phyloP scores from a whole-genome alignment of 495 filamentous ascomycete genomes.

The Talaromyces thailandensis region DNA sequence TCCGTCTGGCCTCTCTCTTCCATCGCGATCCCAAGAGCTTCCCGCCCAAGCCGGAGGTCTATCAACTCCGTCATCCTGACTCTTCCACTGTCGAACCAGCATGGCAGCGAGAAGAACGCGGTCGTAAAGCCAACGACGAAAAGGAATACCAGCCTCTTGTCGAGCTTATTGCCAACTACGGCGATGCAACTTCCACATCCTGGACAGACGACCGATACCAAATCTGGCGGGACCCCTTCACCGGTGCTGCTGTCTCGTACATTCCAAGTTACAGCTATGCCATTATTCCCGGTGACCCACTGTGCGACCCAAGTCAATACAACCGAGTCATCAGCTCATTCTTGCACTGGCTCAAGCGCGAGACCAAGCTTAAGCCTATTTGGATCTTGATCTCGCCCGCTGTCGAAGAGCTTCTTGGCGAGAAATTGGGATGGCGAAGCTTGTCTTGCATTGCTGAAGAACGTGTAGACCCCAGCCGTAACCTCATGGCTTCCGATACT shows the following conservation, averaged over 20 bases:
- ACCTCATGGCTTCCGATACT: constrained; percentile 42
- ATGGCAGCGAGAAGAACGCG: constrained; percentile 35
- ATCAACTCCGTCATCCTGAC: constrained; percentile 64
- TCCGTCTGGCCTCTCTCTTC: constrained; percentile 77
- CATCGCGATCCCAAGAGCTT: constrained; percentile 76
- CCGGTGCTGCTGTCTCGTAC: constrained; percentile 72
- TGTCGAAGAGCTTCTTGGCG: constrained; percentile 64
- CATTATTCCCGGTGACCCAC: constrained; percentile 72
- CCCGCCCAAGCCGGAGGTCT: constrained; percentile 44
- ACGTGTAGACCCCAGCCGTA: constrained; percentile 56
- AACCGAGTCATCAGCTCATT: constrained; percentile 59
- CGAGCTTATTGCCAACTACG: constrained; percentile 81
- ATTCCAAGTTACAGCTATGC: constrained; percentile 63
- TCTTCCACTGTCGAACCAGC: constrained; percentile 62
- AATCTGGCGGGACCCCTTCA: constrained; percentile 68
- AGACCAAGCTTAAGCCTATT: constrained; percentile 65
- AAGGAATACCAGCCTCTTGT: constrained; percentile 52
- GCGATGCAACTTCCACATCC: constrained; percentile 78
- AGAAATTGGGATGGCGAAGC: constrained; percentile 72
- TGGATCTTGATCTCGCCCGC: constrained; percentile 67
- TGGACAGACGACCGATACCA: constrained; percentile 78
- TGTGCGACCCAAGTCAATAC: constrained; percentile 68
- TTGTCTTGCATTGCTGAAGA: constrained; percentile 79
- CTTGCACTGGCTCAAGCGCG: constrained; percentile 60
- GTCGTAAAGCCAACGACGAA: constrained; percentile 18